A percentile compares a stretch with the other conserved stretches of the same genome.
These are phyloP conservation scores for Penicillium janthinellum DNA, from an alignment of 2,329 filamentous ascomycete species.

Conservation along the genomic window DNA sequence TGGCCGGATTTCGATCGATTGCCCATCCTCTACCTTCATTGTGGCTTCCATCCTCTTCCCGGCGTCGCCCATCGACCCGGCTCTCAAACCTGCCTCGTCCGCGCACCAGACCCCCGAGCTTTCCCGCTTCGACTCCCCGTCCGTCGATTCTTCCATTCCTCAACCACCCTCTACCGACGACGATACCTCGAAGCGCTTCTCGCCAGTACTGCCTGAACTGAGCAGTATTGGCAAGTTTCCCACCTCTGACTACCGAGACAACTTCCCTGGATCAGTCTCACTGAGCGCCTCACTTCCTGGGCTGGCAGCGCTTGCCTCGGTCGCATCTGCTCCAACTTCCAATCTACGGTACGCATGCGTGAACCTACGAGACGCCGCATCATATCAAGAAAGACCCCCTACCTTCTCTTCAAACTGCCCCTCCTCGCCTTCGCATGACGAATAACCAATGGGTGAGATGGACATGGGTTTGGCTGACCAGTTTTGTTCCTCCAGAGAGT, in stretches of 20 bases:
- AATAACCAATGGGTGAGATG: conserved; percentile 11
- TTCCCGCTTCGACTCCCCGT: conserved; percentile 45
- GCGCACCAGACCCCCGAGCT: conserved; percentile 36
- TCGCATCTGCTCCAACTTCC: conserved; percentile 56
- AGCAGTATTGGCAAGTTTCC: conserved; percentile 33
- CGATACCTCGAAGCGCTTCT: conserved; percentile 53
- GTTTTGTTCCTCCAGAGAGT: conserved; percentile 31
- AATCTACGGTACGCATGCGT: conserved; percentile 51
- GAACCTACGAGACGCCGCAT: not conserved
- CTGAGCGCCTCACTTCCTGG: conserved; percentile 54
- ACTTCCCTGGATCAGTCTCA: conserved; percentile 34
- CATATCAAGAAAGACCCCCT: not conserved
- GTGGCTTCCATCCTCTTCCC: conserved; percentile 61
- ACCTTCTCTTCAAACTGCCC: not conserved
- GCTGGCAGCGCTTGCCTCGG: conserved; percentile 61
- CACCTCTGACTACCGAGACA: conserved; percentile 29
- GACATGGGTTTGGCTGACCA: conserved; percentile 27
- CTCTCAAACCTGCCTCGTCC: conserved; percentile 51
- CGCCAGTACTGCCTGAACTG: conserved; percentile 37
- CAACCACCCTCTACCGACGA: conserved; percentile 47
- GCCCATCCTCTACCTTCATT: conserved; percentile 57
- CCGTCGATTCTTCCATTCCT: conserved; percentile 51
- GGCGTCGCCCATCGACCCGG: conserved; percentile 59
- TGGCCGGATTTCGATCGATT: conserved; percentile 36
- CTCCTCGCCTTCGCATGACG: conserved; percentile 13